phyloP scores from a whole-genome alignment of 1,284 basidiomycete genomes.

The Xerocomus amazonicus region DNA sequence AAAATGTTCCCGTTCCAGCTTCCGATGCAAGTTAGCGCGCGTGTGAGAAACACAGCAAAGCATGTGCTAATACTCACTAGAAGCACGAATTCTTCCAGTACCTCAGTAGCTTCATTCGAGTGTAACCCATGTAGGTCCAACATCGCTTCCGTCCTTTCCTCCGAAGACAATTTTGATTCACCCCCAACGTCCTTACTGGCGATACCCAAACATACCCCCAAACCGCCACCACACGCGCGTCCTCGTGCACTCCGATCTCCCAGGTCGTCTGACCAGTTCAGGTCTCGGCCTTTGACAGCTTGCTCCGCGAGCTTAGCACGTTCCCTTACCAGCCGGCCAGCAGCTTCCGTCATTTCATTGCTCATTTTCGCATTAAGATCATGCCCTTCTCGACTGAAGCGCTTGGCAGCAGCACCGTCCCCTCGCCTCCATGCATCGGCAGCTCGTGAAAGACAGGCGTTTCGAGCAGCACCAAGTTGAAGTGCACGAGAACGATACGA shows the following conservation, averaged over 20 bases:
- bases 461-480: constrained; percentile 88
- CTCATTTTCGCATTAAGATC: constrained; percentile 89
- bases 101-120: constrained; percentile 86
- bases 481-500: constrained; percentile 81
- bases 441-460: constrained; percentile 91
- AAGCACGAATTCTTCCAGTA: constrained; percentile 87
- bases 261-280: constrained; percentile 79
- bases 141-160: constrained; percentile 79
- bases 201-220: constrained; percentile 85
- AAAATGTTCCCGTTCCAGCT: constrained; percentile 85
- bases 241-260: constrained; percentile 76
- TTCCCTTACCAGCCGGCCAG: constrained; percentile 76
- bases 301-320: constrained; percentile 73
- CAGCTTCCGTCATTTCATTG: constrained; percentile 78
- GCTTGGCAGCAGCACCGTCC: constrained; percentile 91
- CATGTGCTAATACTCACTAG: constrained; percentile 52
- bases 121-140: constrained; percentile 88
- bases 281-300: constrained; percentile 67
- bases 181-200: constrained; percentile 54
- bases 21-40: constrained; percentile 15
- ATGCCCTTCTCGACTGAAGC: constrained; percentile 91
- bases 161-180: constrained; percentile 59
- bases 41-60: not conserved
- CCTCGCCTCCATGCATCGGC: constrained; percentile 94
- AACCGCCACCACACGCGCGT: constrained; percentile 71